Conservation (phyloP, 129 eudicot species). For the Mikania micrantha region DNA sequence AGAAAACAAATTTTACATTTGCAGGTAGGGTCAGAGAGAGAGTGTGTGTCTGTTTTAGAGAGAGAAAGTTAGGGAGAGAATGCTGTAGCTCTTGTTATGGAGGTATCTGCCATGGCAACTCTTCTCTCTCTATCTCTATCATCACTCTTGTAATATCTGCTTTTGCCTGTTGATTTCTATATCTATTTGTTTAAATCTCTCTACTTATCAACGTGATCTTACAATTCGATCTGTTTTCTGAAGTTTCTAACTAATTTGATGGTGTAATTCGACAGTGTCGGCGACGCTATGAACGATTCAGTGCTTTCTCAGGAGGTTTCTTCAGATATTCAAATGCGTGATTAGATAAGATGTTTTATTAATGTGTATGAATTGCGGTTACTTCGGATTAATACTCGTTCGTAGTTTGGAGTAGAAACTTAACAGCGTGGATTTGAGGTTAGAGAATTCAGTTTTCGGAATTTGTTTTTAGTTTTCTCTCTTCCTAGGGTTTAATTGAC, state of each 20-base stretch:
- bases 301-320: background rate
- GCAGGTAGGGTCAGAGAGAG: slow-evolving; percentile 24
- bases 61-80: slow-evolving; percentile 21
- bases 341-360: background rate
- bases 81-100: slow-evolving; percentile 8
- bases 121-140: background rate
- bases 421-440: slow-evolving; percentile 9
- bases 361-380: slow-evolving; percentile 19
- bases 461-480: background rate
- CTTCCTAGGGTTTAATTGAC: slow-evolving; percentile 14
- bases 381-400: slow-evolving; percentile 1
- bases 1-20: slow-evolving; percentile 20
- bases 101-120: slow-evolving; percentile 21
- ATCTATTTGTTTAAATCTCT: background rate
- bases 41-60: slow-evolving; percentile 34
- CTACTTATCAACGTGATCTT: slow-evolving; percentile 3
- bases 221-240: slow-evolving; percentile 2
- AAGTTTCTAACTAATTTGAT: background rate
- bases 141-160: background rate
- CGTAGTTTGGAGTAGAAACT: background rate
- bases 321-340: background rate
- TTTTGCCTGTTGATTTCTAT: background rate
- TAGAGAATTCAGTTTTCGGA: background rate
- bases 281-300: slow-evolving; percentile 7
- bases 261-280: slow-evolving; percentile 8